Conservation (phyloP, 2,329 filamentous ascomycete species). For the Aureobasidium sp. region DNA sequence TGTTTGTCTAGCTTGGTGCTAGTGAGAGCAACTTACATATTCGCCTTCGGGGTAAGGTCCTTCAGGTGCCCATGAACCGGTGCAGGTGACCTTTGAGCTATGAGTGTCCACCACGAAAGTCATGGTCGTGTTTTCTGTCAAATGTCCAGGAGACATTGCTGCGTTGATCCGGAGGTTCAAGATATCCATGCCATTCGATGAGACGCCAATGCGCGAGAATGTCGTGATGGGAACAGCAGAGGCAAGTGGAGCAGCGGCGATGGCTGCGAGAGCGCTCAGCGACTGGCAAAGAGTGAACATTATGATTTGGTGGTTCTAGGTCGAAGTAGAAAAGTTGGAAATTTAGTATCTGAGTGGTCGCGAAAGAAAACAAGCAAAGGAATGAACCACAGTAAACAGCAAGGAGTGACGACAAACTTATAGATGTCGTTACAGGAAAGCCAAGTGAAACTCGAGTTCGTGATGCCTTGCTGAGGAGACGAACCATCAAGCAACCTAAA, state of each 20-base stretch:
- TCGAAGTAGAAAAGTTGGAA: not conserved
- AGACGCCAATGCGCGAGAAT: not conserved
- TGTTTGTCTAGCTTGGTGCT: not conserved
- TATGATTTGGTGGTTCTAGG: not conserved
- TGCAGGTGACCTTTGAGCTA: not conserved
- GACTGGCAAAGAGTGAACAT: constrained; percentile 5
- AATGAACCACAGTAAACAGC: not conserved
- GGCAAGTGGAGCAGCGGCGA: constrained; percentile 6
- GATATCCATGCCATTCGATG: constrained; percentile 4
- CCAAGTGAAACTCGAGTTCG: constrained; percentile 8
- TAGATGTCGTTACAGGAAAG: not conserved
- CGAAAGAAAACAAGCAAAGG: not conserved
- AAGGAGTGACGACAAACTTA: not conserved
- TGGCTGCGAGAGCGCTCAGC: not conserved
- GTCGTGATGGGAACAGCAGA: not conserved
- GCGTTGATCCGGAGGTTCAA: not conserved
- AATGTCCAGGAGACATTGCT: not conserved
- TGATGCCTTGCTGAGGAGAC: not conserved
- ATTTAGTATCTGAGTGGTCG: not conserved
- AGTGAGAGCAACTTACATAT: constrained; percentile 6
- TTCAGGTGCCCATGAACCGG: constrained; percentile 9
- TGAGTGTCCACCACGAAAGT: constrained; percentile 13
- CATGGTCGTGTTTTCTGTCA: constrained; percentile 12
- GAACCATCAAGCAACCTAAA: not conserved
- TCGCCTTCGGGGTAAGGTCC: not conserved